Conservation (phyloP, 1,284 basidiomycete genomes). For the Marasmius fiardii region DNA sequence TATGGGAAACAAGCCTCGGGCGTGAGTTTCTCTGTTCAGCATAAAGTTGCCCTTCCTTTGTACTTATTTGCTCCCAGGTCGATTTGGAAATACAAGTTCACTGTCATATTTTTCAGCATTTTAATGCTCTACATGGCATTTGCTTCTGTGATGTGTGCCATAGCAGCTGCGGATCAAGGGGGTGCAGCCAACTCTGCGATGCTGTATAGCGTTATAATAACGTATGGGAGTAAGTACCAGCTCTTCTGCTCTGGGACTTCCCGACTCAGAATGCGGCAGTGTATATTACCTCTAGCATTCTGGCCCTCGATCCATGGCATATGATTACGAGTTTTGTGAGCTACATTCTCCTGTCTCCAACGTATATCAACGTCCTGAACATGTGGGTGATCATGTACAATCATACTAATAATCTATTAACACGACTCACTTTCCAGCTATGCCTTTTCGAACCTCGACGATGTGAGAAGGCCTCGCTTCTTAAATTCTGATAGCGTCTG, state of each 20-base stretch:
- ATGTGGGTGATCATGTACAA: conserved; percentile 49
- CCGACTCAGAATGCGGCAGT: conserved; percentile 34
- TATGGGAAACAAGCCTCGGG: conserved; percentile 94
- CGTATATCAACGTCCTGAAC: conserved; percentile 87
- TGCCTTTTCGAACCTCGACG: conserved; percentile 81
- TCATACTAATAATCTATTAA: conserved; percentile 7
- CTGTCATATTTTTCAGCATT: conserved; percentile 73
- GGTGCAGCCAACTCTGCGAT: conserved; percentile 70
- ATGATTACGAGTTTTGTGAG: conserved; percentile 89
- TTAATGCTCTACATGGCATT: conserved; percentile 82
- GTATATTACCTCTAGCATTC: conserved; percentile 74
- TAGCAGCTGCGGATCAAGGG: conserved; percentile 64
- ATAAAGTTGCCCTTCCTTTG: neutral
- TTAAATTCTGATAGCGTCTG: neutral
- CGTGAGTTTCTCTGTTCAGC: conserved; percentile 41
- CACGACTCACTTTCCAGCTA: conserved; percentile 41
- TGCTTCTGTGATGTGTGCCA: conserved; percentile 72
- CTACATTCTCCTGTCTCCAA: conserved; percentile 84
- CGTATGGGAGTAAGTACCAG: conserved; percentile 68
- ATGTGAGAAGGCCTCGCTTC: conserved; percentile 41
- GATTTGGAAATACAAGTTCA: conserved; percentile 82
- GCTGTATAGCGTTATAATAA: conserved; percentile 82
- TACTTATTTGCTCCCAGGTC: conserved; percentile 41
- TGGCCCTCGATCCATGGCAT: conserved; percentile 94
- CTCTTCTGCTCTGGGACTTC: neutral